A percentile compares a stretch with the other conserved stretches of the same genome.
These are phyloP conservation scores for Hypoxylon sp. DNA, from an alignment of 2,329 filamentous ascomycete genomes.

Conservation along the genomic window DNA sequence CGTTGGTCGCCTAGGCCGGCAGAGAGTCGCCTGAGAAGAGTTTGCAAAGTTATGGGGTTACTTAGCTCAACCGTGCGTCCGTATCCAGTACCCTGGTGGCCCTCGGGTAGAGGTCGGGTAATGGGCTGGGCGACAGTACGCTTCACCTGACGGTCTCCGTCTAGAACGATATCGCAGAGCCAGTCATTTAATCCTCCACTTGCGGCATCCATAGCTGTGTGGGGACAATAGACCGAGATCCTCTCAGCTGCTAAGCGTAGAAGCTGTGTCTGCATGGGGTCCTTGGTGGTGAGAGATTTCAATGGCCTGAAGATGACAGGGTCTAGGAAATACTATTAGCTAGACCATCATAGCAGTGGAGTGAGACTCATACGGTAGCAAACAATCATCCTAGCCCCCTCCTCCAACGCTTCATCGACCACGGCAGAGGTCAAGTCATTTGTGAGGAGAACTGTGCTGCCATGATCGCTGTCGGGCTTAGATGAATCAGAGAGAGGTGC, in stretches of 20 bases:
- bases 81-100: constrained; percentile 60
- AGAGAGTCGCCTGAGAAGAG: constrained; percentile 65
- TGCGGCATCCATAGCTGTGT: constrained; percentile 92
- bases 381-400: constrained; percentile 80
- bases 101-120: constrained; percentile 50
- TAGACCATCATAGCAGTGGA: constrained; percentile 1
- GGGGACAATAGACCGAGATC: constrained; percentile 94
- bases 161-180: constrained; percentile 86
- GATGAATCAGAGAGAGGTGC: constrained; percentile 62
- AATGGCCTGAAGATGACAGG: constrained; percentile 95
- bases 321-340: constrained; percentile 60
- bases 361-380: constrained; percentile 75
- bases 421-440: constrained; percentile 92
- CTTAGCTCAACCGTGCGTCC: constrained; percentile 59
- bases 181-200: constrained; percentile 89
- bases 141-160: constrained; percentile 48
- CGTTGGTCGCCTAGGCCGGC: constrained; percentile 71
- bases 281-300: constrained; percentile 83
- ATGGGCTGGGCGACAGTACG: constrained; percentile 58
- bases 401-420: constrained; percentile 85
- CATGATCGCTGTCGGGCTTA: constrained; percentile 51
- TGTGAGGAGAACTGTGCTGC: constrained; percentile 64
- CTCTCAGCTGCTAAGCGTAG: constrained; percentile 83
- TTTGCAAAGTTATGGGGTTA: constrained; percentile 50
- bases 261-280: constrained; percentile 87